Percentiles rank a stretch among this genome's conserved stretches.
Conservation (phyloP, 2,329 filamentous ascomycete genomes). For the Neofusicoccum kwambonambiense region DNA sequence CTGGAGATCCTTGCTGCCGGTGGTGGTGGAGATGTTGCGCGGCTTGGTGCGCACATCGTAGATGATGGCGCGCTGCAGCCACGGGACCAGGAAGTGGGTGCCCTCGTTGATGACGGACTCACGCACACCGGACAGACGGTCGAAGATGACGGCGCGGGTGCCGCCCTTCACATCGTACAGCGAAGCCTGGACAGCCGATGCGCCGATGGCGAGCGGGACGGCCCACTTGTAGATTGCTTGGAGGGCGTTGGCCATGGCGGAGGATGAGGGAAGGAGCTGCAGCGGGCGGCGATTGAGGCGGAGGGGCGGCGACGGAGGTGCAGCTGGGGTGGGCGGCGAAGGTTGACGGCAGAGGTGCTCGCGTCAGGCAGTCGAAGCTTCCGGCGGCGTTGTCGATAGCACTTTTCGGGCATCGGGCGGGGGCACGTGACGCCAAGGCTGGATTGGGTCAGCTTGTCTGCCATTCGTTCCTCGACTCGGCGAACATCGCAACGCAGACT, state of each 20-base stretch:
- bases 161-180: slow-evolving; percentile 98
- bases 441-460: slow-evolving; percentile 16
- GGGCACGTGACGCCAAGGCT: slow-evolving; percentile 18
- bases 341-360: not conserved
- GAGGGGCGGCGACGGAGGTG: not conserved
- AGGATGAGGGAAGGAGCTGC: not conserved
- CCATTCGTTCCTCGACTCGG: slow-evolving; percentile 3
- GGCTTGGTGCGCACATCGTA: slow-evolving; percentile 98
- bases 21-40: slow-evolving; percentile 95
- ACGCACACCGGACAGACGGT: slow-evolving; percentile 87
- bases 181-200: slow-evolving; percentile 69
- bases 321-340: not conserved
- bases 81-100: slow-evolving; percentile 93
- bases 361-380: slow-evolving; percentile 9
- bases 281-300: not conserved
- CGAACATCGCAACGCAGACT: slow-evolving; percentile 12
- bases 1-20: slow-evolving; percentile 97
- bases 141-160: slow-evolving; percentile 95
- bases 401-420: slow-evolving; percentile 15
- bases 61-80: slow-evolving; percentile 90
- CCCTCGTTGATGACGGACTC: slow-evolving; percentile 91
- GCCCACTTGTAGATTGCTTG: slow-evolving; percentile 66
- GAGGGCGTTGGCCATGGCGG: slow-evolving; percentile 18
- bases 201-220: slow-evolving; percentile 69
- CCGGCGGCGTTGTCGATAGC: slow-evolving; percentile 3